Conservation (phyloP, 2,329 filamentous ascomycete genomes). For the Dendryphion nanum region DNA sequence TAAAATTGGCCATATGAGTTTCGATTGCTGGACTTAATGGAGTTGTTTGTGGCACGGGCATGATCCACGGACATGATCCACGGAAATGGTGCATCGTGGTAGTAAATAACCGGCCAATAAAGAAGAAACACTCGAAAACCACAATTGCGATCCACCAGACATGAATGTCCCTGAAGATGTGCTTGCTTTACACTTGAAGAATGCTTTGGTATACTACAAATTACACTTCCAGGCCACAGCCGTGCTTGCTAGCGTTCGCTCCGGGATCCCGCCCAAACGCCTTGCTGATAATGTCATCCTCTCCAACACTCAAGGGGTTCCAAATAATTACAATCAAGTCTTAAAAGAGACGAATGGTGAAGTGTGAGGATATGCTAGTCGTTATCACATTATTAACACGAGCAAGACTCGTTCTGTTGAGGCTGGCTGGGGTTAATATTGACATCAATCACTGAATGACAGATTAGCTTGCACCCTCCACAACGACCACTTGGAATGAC, state of each 20-base stretch:
- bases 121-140: not conserved
- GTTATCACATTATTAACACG: slow-evolving; percentile 26
- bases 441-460: slow-evolving; percentile 82
- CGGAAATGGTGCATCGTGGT: not conserved
- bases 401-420: slow-evolving; percentile 55
- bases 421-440: slow-evolving; percentile 73
- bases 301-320: slow-evolving; percentile 19
- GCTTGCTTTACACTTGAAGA: slow-evolving; percentile 5
- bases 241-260: too few relatives aligned
- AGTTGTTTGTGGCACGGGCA: slow-evolving; percentile 14
- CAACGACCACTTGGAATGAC: too few relatives aligned
- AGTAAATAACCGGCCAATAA: not conserved
- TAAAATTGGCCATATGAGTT: slow-evolving; percentile 24
- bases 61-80: slow-evolving; percentile 13
- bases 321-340: slow-evolving; percentile 37
- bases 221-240: too few relatives aligned
- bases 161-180: not conserved
- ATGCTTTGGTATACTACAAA: slow-evolving; percentile 35
- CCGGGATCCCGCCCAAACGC: slow-evolving; percentile 41
- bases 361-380: not conserved
- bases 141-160: not conserved
- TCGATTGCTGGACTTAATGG: slow-evolving; percentile 13
- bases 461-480: too few relatives aligned
- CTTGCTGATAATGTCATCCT: slow-evolving; percentile 37
- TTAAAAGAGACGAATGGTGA: slow-evolving; percentile 7